These are phyloP conservation scores for Canavalia gladiata DNA, from an alignment of 306 rosid species.

Conservation along the genomic window DNA sequence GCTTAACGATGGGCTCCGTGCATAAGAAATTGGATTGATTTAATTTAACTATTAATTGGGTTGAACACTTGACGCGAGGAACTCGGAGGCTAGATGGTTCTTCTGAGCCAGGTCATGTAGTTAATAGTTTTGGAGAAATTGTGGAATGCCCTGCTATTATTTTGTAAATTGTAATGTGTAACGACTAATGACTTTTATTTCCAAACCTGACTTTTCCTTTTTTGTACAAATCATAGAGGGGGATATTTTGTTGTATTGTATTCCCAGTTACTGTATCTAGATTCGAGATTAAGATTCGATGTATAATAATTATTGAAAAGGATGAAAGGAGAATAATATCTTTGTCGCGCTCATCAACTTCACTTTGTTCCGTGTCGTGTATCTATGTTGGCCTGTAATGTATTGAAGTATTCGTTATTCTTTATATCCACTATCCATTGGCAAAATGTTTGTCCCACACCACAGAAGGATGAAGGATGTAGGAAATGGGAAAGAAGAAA, in stretches of 20 bases:
- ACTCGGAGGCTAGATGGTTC: constrained; percentile 5
- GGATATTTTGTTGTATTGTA: background rate
- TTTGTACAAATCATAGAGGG: constrained; percentile 14
- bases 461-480: too few relatives aligned
- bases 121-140: constrained; percentile 20
- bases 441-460: too few relatives aligned
- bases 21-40: constrained; percentile 30
- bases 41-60: constrained; percentile 24
- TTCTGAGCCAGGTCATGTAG: constrained; percentile 34
- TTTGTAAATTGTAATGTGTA: background rate
- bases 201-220: constrained; percentile 1
- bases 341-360: constrained; percentile 10
- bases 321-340: background rate
- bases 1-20: constrained; percentile 41
- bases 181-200: constrained; percentile 13
- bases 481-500: too few relatives aligned
- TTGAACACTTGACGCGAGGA: constrained; percentile 31
- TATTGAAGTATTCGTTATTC: background rate
- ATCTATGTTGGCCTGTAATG: background rate
- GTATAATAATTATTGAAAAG: constrained; percentile 17
- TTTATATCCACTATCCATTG: background rate
- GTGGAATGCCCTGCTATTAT: constrained; percentile 13
- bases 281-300: background rate
- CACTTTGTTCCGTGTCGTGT: constrained; percentile 4
- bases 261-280: constrained; percentile 10